A percentile compares a stretch with the other conserved stretches of the same genome.
These are phyloP conservation scores for Nicotiana rustica DNA, from an alignment of 305 asterid species.

Conservation along the genomic window DNA sequence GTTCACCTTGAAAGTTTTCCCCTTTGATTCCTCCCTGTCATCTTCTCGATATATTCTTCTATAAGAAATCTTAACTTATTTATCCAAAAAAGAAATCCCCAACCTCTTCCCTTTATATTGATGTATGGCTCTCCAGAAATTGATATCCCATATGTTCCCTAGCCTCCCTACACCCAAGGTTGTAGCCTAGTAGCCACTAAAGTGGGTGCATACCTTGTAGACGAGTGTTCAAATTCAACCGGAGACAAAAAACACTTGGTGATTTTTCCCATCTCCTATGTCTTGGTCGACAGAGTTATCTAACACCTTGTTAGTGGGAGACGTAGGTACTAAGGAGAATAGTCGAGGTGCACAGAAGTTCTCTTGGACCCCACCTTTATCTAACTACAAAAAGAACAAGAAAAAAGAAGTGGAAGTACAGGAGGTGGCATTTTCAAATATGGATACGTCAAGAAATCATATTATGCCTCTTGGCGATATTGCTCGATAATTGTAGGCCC, in stretches of 20 bases:
- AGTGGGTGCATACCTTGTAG: no score
- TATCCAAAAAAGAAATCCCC: background rate
- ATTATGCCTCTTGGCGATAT: background rate
- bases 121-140: conserved; percentile 14
- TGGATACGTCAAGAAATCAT: background rate
- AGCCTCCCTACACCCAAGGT: background rate
- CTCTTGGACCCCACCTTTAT: no score
- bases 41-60: background rate
- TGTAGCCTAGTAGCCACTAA: no score
- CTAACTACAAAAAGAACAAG: no score
- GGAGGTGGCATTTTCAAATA: background rate
- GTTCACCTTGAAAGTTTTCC: conserved; percentile 6
- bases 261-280: no score
- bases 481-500: background rate
- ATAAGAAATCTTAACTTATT: background rate
- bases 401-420: background rate
- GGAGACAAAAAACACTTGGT: no score
- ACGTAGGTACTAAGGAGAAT: no score
- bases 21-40: conserved; percentile 27
- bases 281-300: no score
- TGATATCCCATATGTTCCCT: background rate
- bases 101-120: conserved; percentile 26
- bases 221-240: no score
- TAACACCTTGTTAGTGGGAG: no score
- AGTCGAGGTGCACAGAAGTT: no score